Conservation (phyloP, 2,329 filamentous ascomycete genomes). For the Fusarium sp. region DNA sequence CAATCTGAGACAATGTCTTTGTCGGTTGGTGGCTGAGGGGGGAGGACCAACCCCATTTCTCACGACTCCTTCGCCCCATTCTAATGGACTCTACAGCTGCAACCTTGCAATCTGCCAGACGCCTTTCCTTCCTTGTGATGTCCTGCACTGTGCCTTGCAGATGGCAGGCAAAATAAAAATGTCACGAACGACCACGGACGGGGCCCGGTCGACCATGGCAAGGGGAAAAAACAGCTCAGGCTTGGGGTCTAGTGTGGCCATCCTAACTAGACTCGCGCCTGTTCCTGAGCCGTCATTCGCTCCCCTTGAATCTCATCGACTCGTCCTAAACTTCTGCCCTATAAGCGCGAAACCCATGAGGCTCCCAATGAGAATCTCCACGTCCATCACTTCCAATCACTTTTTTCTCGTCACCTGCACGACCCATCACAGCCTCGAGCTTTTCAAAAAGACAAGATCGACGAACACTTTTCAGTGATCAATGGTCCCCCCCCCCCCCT, state of each 20-base stretch:
- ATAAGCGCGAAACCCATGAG: slow-evolving; percentile 35
- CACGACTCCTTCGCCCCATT: slow-evolving; percentile 17
- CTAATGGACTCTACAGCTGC: not conserved
- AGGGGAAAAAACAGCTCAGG: slow-evolving; percentile 8
- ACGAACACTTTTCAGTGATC: slow-evolving; percentile 21
- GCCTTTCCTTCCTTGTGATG: not conserved
- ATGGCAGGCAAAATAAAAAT: not conserved
- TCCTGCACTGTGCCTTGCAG: slow-evolving; percentile 35
- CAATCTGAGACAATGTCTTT: slow-evolving; percentile 28
- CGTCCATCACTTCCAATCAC: slow-evolving; percentile 35
- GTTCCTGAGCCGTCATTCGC: slow-evolving; percentile 32
- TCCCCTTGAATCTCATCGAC: not conserved
- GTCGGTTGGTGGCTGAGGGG: slow-evolving; percentile 33
- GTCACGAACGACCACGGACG: slow-evolving; percentile 1
- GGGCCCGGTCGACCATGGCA: slow-evolving; percentile 9
- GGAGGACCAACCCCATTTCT: not conserved
- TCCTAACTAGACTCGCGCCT: slow-evolving; percentile 27
- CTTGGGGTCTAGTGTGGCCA: not conserved
- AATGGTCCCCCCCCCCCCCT: slow-evolving; percentile 12
- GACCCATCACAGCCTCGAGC: slow-evolving; percentile 37
- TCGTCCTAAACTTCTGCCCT: slow-evolving; percentile 4
- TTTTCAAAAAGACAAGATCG: slow-evolving; percentile 17
- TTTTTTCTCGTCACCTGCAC: slow-evolving; percentile 39
- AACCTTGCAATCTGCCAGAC: slow-evolving; percentile 3
- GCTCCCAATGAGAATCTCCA: slow-evolving; percentile 42